Conservation (phyloP, 129 eudicot genomes). For the Logfia minima region DNA sequence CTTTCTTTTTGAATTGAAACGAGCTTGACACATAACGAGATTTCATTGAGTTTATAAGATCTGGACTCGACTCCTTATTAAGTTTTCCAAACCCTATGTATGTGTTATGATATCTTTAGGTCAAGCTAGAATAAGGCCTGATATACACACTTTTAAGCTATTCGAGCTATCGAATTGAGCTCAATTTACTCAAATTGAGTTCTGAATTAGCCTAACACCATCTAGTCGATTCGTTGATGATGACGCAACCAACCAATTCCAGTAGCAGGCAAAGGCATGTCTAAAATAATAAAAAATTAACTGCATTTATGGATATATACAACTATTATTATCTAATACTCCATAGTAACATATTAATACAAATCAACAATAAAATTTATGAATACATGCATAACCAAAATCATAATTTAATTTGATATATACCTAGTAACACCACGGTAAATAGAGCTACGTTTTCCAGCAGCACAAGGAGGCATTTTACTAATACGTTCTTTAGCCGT, state of each 20-base stretch:
- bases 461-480: constrained; percentile 98
- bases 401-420: background rate
- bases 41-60: background rate
- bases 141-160: background rate
- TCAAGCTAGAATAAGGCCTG: background rate
- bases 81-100: background rate
- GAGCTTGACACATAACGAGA: background rate
- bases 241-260: background rate
- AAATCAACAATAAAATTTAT: background rate
- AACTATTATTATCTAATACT: background rate
- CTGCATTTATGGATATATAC: background rate
- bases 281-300: background rate
- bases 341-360: background rate
- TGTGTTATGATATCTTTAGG: background rate
- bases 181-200: background rate
- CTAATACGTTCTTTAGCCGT: constrained; percentile 98
- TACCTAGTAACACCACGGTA: constrained; percentile 99
- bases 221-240: background rate
- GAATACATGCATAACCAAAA: background rate
- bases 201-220: background rate
- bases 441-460: constrained; percentile 97
- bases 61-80: background rate
- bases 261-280: background rate
- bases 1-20: background rate
- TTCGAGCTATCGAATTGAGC: background rate